These are phyloP conservation scores for Gonapodya prolifera DNA, from an alignment of 192 early-diverging fungal genomes.

Conservation along the genomic window DNA sequence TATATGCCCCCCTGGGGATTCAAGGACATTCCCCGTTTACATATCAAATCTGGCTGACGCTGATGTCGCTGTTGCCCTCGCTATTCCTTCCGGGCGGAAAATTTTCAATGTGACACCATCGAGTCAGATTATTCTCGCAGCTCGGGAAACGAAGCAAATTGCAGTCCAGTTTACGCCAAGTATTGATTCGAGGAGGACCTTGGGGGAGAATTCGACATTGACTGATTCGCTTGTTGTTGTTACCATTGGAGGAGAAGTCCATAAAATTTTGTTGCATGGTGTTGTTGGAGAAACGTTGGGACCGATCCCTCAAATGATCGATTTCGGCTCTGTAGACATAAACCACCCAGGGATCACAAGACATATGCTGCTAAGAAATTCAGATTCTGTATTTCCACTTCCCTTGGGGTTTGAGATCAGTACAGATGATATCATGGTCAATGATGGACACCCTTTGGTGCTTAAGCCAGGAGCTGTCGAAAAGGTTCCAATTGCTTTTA, in stretches of 20 bases:
- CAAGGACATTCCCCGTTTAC: not conserved
- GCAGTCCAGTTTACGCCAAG: slow-evolving; percentile 22
- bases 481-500: slow-evolving; percentile 21
- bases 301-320: slow-evolving; percentile 27
- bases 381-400: slow-evolving; percentile 9
- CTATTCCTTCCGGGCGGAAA: not conserved
- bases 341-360: slow-evolving; percentile 23
- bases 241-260: slow-evolving; percentile 25
- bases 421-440: slow-evolving; percentile 30
- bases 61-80: not conserved
- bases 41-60: not conserved
- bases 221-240: slow-evolving; percentile 22
- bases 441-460: slow-evolving; percentile 16
- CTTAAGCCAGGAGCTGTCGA: slow-evolving; percentile 23
- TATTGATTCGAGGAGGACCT: slow-evolving; percentile 1
- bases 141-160: slow-evolving; percentile 28
- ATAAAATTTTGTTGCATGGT: slow-evolving; percentile 17
- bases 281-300: slow-evolving; percentile 17
- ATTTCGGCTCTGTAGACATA: slow-evolving; percentile 42
- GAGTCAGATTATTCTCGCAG: slow-evolving; percentile 21
- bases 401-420: slow-evolving; percentile 18
- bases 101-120: not conserved
- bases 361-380: slow-evolving; percentile 19
- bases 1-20: not conserved
- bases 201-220: not conserved